These are phyloP conservation scores for Tuctoria greenei DNA, from an alignment of 176 grass and related monocot species.

Conservation along the genomic window DNA sequence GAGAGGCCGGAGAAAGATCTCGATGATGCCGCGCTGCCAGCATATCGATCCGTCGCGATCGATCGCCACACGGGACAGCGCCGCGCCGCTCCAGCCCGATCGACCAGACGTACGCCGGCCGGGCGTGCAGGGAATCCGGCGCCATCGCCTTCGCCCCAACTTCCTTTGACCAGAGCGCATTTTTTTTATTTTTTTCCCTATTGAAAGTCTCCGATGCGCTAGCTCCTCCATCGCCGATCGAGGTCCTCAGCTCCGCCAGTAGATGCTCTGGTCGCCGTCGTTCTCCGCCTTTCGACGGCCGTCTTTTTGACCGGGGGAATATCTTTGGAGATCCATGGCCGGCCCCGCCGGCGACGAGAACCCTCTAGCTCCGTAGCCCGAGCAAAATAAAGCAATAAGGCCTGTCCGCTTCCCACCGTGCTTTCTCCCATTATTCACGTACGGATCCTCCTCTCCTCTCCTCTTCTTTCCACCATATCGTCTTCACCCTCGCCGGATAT, in stretches of 20 bases:
- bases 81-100: slow-evolving; percentile 9
- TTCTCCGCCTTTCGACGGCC: slow-evolving; percentile 33
- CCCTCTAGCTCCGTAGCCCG: slow-evolving; percentile 23
- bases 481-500: neutral
- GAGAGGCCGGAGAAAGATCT: too few species aligned
- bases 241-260: slow-evolving; percentile 2
- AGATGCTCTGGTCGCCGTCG: slow-evolving; percentile 22
- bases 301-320: slow-evolving; percentile 63
- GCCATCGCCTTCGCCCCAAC: slow-evolving; percentile 29
- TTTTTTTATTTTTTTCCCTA: neutral
- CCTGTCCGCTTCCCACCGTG: neutral
- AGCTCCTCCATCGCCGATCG: neutral
- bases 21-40: too few species aligned
- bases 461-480: neutral
- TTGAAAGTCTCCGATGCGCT: neutral
- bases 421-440: slow-evolving; percentile 41
- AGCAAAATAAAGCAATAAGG: neutral
- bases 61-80: neutral
- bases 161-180: slow-evolving; percentile 35
- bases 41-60: neutral
- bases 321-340: slow-evolving; percentile 27
- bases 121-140: slow-evolving; percentile 32
- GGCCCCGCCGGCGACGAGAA: slow-evolving; percentile 5
- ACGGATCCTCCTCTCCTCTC: slow-evolving; percentile 11
- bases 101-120: slow-evolving; percentile 8